phyloP scores from a whole-genome alignment of 208 protist species.

The Angomonas ambiguus region DNA sequence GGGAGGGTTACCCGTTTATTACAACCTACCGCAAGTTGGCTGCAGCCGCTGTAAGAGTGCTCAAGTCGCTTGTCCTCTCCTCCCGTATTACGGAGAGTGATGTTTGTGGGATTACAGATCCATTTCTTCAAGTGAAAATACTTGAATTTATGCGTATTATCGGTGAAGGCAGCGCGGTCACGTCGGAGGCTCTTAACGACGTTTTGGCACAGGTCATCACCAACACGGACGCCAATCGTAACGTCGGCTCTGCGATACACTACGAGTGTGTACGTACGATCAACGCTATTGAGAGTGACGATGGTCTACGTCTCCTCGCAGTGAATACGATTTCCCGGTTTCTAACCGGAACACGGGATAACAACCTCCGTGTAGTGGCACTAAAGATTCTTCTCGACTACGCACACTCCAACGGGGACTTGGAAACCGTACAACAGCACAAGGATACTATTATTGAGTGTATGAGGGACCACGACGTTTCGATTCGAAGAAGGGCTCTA shows the following conservation, averaged over 20 bases:
- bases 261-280: constrained; percentile 99
- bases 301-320: constrained; percentile 87
- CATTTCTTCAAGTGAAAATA: constrained; percentile 97
- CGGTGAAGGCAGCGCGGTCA: constrained; percentile 88
- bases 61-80: constrained; percentile 95
- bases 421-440: constrained; percentile 87
- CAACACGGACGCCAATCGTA: constrained; percentile 95
- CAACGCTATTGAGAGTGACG: constrained; percentile 94
- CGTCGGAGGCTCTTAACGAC: constrained; percentile 96
- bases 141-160: constrained; percentile 96
- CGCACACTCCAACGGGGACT: constrained; percentile 67
- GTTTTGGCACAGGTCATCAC: constrained; percentile 97
- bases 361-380: constrained; percentile 98
- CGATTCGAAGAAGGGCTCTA: constrained; percentile 95
- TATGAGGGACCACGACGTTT: constrained; percentile 94
- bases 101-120: constrained; percentile 95
- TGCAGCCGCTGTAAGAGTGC: constrained; percentile 86
- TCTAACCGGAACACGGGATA: constrained; percentile 93
- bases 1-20: constrained; percentile 43
- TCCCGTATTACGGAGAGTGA: constrained; percentile 94
- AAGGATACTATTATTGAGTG: constrained; percentile 96
- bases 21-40: constrained; percentile 82
- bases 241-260: constrained; percentile 96
- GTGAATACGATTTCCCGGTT: constrained; percentile 99
- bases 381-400: constrained; percentile 93